Evolutionary conservation across 768 basidiomycete species (phyloP).

Genomic region (Lentinula raphanica): DNA sequence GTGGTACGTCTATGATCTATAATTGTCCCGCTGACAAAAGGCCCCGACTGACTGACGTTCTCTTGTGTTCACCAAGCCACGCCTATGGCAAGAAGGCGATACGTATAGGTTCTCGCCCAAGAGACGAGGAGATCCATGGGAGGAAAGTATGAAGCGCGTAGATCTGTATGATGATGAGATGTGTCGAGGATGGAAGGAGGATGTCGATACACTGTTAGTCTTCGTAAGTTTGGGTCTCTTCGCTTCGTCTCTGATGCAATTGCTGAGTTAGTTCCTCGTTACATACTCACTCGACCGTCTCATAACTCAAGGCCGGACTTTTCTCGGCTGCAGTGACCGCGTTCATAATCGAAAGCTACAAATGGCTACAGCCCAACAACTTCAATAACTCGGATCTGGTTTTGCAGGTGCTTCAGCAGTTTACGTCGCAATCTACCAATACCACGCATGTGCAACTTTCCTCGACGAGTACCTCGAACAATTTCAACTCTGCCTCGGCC

Average conservation of each 20-base stretch:
- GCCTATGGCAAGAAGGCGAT: slow-evolving; percentile 7
- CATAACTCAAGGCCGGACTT: slow-evolving; percentile 14
- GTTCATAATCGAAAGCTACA: slow-evolving; percentile 16
- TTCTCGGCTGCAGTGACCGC: slow-evolving; percentile 21
- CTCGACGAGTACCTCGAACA: neutral
- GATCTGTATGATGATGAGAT: slow-evolving; percentile 25
- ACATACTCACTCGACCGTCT: too few relatives aligned
- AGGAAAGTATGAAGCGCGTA: slow-evolving; percentile 18
- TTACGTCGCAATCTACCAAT: neutral
- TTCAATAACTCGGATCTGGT: neutral
- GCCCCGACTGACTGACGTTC: too few relatives aligned
- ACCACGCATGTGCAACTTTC: neutral
- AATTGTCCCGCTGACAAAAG: too few relatives aligned
- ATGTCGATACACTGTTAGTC: slow-evolving; percentile 25
- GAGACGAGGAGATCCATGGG: slow-evolving; percentile 14
- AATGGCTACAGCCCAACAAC: slow-evolving; percentile 9
- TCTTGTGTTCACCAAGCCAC: neutral
- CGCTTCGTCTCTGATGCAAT: too few relatives aligned
- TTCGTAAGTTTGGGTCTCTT: too few relatives aligned
- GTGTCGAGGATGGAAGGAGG: slow-evolving; percentile 27
- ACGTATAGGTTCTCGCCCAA: slow-evolving; percentile 5
- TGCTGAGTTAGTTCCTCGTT: too few relatives aligned
- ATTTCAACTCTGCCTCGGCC: neutral
- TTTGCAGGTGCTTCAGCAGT: neutral
- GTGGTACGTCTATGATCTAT: neutral